These are phyloP conservation scores for Akanthomyces uredinophilus DNA, from an alignment of 2,329 filamentous ascomycete genomes.

Conservation along the genomic window DNA sequence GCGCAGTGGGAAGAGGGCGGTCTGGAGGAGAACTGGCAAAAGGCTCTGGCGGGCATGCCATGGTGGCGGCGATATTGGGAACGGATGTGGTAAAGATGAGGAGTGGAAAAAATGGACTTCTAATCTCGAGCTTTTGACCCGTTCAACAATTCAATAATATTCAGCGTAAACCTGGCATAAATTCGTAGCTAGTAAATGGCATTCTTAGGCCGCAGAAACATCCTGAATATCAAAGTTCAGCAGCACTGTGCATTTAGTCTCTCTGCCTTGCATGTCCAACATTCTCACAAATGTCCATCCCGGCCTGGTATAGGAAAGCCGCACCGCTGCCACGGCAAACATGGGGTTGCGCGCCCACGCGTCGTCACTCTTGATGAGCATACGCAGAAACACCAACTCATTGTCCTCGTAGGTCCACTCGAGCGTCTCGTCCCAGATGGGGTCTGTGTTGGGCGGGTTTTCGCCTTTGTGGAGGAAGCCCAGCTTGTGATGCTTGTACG, in stretches of 20 bases:
- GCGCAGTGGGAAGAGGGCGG: constrained; percentile 40
- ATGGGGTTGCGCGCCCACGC: constrained; percentile 58
- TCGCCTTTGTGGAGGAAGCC: constrained; percentile 53
- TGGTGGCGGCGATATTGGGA: constrained; percentile 34
- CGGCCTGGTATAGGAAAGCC: constrained; percentile 49
- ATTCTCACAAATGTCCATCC: constrained; percentile 62
- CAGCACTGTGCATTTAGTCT: constrained; percentile 58
- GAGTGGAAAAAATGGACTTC: no score
- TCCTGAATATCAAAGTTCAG: constrained; percentile 56
- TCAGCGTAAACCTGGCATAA: background rate
- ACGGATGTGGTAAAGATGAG: constrained; percentile 30
- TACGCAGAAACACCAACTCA: constrained; percentile 58
- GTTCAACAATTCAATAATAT: no score
- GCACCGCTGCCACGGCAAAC: constrained; percentile 55
- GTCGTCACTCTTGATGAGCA: constrained; percentile 64
- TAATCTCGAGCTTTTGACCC: no score
- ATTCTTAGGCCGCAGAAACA: constrained; percentile 8
- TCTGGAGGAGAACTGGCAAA: constrained; percentile 40
- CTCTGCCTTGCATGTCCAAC: constrained; percentile 58
- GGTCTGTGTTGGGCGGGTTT: constrained; percentile 54
- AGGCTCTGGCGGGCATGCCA: constrained; percentile 31
- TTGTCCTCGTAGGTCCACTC: constrained; percentile 66
- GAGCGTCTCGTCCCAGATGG: constrained; percentile 60
- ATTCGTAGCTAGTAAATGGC: background rate
- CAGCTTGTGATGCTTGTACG: constrained; percentile 54